A percentile compares a stretch with the other conserved stretches of the same genome.
These are phyloP conservation scores for Trifolium subterraneum DNA, from an alignment of 306 rosid species.

Conservation along the genomic window DNA sequence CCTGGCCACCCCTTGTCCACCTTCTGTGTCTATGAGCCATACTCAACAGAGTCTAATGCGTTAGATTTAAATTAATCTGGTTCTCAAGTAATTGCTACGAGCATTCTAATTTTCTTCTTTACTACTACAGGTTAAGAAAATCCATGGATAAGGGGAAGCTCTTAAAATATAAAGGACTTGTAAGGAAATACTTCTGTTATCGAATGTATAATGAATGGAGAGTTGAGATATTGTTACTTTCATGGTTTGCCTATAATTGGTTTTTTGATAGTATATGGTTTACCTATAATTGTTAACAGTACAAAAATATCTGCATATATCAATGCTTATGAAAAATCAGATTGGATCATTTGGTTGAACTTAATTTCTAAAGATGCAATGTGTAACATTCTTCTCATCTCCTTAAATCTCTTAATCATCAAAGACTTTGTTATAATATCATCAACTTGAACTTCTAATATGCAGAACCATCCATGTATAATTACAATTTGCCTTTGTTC, in stretches of 20 bases:
- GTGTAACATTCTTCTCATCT: no score
- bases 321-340: neutral
- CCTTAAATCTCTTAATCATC: no score
- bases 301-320: neutral
- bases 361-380: no score
- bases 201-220: conserved; percentile 26
- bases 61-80: no score
- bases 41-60: no score
- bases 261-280: conserved; percentile 3
- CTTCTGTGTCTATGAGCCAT: no score
- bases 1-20: no score
- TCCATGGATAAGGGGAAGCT: conserved; percentile 53
- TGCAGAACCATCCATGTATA: no score
- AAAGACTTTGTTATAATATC: no score
- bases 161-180: conserved; percentile 18
- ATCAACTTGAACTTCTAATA: no score
- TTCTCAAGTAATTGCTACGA: neutral
- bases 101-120: conserved; percentile 13
- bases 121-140: conserved; percentile 56
- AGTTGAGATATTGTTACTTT: conserved; percentile 33
- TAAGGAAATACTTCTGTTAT: neutral
- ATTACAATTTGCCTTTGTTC: no score
- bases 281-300: neutral
- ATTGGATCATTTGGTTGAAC: neutral
- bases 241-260: neutral